Evolutionary conservation across 2,329 filamentous ascomycete species (phyloP), one percentile per base, ranked within the genome.

Genomic region (Alternaria sp.): DNA sequence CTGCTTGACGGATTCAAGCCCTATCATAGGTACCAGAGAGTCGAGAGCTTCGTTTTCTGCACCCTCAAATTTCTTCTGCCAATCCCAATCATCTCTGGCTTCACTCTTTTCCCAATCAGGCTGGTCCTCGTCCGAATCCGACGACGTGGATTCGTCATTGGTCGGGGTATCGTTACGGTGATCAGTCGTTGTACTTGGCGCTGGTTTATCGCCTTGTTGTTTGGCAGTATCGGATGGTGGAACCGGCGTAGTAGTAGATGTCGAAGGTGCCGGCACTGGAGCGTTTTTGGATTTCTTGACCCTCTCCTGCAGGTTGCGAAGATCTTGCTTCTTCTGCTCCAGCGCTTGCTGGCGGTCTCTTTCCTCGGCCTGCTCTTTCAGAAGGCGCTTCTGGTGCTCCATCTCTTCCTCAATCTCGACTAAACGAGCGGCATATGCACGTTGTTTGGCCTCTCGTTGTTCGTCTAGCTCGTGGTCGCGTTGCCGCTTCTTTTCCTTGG

Each of bases 1-100:
- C 2, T 82, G 71, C 66, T 94, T 94, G 44, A 94, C 89, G 0
- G 85, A 80, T 68, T 93, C 91, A 0, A 94, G 81, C 2, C 75
- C 73, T 46, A 90, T 88, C 87, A 94, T 89, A 0, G 75, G 77
- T 88, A 94, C 93, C 9, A 94, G 71, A 0, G 81, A 72, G 62
- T 94, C 90, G 0, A 94, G 70, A 0, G 85, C 81, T 0, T 77
- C 70, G 65, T 87, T 92, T 1, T 71, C 68, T 0, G 85, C 84
- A 1, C 82, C 82, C 30, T 89, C 84, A 1, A 77, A 72, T 2
- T 78, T 53, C 71, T 93, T 93, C 68, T 89, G 83, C 1, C 80
- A 72, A 14, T 89, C 78, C 91, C 90, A 93, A 18, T 92, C 88
- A 1, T 80, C 83, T 58, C 61, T 72, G 3, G 77, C 68, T 45